Conservation (phyloP, 2,329 filamentous ascomycete genomes). For the Dothistroma septosporum region DNA sequence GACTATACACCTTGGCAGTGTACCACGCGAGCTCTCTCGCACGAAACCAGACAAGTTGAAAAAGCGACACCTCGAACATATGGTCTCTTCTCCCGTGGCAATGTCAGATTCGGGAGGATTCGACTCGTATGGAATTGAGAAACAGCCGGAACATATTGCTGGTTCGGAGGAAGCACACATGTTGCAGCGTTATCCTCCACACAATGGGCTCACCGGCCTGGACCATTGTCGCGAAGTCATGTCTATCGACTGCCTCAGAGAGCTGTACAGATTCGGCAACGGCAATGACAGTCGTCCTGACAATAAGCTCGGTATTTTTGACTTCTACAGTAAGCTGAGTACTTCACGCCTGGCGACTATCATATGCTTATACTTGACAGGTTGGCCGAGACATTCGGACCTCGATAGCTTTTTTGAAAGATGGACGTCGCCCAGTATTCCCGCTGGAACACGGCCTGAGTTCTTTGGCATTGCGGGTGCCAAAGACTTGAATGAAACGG, state of each 20-base stretch:
- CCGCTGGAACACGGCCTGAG: slow-evolving; percentile 21
- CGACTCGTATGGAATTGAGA: too few species aligned
- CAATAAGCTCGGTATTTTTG: slow-evolving; percentile 25
- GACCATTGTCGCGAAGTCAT: slow-evolving; percentile 15
- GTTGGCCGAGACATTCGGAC: slow-evolving; percentile 10
- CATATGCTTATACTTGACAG: slow-evolving; percentile 15
- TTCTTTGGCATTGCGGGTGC: slow-evolving; percentile 27
- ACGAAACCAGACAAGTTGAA: too few species aligned
- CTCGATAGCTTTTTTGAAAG: slow-evolving; percentile 23
- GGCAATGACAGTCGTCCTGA: slow-evolving; percentile 19
- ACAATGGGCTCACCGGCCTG: slow-evolving; percentile 15
- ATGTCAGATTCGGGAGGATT: too few species aligned
- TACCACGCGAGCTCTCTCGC: not conserved
- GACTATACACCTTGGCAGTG: slow-evolving; percentile 22
- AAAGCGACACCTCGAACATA: too few species aligned
- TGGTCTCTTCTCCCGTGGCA: too few species aligned
- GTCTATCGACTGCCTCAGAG: slow-evolving; percentile 25
- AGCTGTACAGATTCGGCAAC: slow-evolving; percentile 20
- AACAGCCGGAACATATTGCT: too few species aligned
- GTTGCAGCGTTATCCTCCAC: not conserved
- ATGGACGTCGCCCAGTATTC: slow-evolving; percentile 23
- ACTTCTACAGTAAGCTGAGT: not conserved
- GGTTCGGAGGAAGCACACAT: not conserved
- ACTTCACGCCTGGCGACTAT: not conserved
- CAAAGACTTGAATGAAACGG: slow-evolving; percentile 18